Conservation (phyloP, 805 yeast genomes). For the Hagleromyces aurorensis region DNA sequence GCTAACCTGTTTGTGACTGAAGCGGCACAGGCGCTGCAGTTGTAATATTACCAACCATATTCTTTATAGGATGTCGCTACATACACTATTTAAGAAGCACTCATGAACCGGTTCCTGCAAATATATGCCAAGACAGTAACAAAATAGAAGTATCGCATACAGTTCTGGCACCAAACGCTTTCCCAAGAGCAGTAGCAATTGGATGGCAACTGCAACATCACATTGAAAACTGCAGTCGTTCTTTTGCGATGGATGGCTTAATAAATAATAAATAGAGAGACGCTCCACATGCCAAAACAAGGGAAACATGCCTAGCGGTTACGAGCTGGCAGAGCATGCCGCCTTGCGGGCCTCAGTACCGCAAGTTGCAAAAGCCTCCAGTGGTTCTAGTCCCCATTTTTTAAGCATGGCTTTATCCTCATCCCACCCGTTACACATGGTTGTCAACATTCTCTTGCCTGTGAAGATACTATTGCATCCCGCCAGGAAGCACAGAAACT, state of each 20-base stretch:
- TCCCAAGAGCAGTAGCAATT: no score
- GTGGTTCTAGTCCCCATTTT: constrained; percentile 61
- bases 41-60: no score
- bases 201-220: no score
- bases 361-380: constrained; percentile 47
- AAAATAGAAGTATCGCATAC: no score
- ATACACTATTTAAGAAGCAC: no score
- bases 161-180: no score
- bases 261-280: neutral
- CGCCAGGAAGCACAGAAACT: constrained; percentile 64
- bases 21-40: constrained; percentile 13
- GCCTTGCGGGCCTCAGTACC: constrained; percentile 11
- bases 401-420: constrained; percentile 62
- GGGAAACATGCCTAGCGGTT: neutral
- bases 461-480: constrained; percentile 79
- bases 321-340: neutral
- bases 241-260: neutral
- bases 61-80: no score
- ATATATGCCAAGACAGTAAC: no score
- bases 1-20: constrained; percentile 24
- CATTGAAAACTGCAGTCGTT: no score
- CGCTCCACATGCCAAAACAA: neutral
- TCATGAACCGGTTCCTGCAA: no score
- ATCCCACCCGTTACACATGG: constrained; percentile 80
- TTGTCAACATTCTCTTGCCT: constrained; percentile 73